Evolutionary conservation across 768 basidiomycete genomes (phyloP).

Genomic region (Xerocomellus dryophilus): DNA sequence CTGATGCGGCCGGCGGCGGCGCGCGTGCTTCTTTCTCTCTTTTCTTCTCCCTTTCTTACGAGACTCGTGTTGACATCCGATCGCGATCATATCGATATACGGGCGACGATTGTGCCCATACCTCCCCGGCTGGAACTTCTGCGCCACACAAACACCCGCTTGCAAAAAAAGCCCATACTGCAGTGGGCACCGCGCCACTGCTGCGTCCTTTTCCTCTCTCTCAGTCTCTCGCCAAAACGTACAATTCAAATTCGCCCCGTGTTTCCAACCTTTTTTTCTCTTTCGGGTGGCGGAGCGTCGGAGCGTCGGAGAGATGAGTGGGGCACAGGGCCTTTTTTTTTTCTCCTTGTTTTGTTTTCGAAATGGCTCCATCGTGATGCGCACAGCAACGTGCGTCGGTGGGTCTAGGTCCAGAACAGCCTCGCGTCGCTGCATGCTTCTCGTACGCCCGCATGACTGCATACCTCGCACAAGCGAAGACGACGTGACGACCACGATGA

Average conservation of each 20-base stretch:
- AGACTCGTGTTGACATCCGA: conserved; percentile 4
- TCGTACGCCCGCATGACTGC: no score
- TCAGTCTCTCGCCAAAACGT: neutral
- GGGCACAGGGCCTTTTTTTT: neutral
- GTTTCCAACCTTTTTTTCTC: neutral
- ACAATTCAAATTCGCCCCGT: neutral
- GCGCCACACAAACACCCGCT: neutral
- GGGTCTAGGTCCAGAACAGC: neutral
- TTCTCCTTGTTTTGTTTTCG: neutral
- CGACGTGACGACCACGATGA: no score
- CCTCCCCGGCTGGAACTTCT: conserved; percentile 7
- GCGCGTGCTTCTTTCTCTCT: neutral
- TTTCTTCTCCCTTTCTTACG: conserved; percentile 2
- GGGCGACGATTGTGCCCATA: conserved; percentile 1
- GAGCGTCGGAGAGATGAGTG: conserved; percentile 13
- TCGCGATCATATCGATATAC: conserved; percentile 6
- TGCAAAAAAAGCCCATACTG: neutral
- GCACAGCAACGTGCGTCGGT: neutral
- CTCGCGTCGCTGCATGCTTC: no score
- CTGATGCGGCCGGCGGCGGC: conserved; percentile 13
- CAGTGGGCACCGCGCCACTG: no score
- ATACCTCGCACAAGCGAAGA: no score
- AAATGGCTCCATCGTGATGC: no score
- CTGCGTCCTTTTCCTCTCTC: no score
- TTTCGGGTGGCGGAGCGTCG: conserved; percentile 11